A percentile compares a stretch with the other conserved stretches of the same genome.
These are phyloP conservation scores for Fraxinus paxiana DNA, from an alignment of 305 asterid genomes.

Conservation along the genomic window DNA sequence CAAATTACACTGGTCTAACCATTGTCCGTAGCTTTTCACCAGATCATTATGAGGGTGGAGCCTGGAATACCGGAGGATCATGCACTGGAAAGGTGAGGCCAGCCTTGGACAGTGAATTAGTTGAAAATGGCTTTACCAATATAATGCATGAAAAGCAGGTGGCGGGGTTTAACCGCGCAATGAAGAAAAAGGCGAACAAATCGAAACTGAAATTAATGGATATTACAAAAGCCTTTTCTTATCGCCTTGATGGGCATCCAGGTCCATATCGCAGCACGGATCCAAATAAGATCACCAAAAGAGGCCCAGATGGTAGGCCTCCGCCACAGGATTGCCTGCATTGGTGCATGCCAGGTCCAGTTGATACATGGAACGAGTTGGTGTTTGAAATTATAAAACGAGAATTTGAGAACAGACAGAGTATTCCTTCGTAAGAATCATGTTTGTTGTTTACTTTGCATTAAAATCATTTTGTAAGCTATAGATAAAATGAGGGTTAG, in stretches of 20 bases:
- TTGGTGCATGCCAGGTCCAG: constrained; percentile 99
- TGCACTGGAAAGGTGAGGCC: constrained; percentile 82
- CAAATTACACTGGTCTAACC: constrained; percentile 75
- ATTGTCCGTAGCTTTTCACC: constrained; percentile 79
- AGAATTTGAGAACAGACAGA: constrained; percentile 37
- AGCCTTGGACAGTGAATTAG: constrained; percentile 48
- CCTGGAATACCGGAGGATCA: constrained; percentile 94
- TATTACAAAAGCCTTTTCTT: constrained; percentile 57
- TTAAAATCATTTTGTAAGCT: constrained; percentile 22
- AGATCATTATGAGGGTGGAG: constrained; percentile 90
- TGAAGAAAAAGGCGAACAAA: constrained; percentile 55
- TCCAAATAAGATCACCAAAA: constrained; percentile 73
- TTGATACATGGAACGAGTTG: constrained; percentile 93
- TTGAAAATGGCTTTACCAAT: constrained; percentile 65
- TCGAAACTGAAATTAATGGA: constrained; percentile 69
- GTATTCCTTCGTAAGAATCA: constrained; percentile 23
- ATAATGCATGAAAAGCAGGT: constrained; percentile 82
- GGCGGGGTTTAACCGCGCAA: constrained; percentile 49
- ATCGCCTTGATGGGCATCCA: constrained; percentile 94
- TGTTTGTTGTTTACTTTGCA: background rate
- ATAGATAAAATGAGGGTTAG: constrained; percentile 17
- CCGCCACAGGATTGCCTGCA: constrained; percentile 98
- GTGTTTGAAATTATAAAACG: constrained; percentile 59
- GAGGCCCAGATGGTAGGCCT: constrained; percentile 83
- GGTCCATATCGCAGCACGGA: constrained; percentile 84